A percentile compares a stretch with the other conserved stretches of the same genome.
Conservation (phyloP, 1,284 basidiomycete species). For the Chiua sp. region DNA sequence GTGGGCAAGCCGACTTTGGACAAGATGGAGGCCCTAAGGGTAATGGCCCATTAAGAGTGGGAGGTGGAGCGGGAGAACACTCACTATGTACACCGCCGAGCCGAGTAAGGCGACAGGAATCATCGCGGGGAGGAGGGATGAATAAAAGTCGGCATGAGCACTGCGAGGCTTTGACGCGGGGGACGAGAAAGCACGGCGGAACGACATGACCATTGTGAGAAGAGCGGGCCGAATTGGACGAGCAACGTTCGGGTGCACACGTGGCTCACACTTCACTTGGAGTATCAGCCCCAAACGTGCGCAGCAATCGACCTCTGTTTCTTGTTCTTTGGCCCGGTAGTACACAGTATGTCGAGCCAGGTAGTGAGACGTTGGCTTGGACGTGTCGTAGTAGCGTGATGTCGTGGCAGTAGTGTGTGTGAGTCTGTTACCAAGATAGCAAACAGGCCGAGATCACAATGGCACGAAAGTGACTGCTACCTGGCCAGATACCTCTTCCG, state of each 20-base stretch:
- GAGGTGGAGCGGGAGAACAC: not conserved
- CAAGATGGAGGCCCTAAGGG: constrained; percentile 63
- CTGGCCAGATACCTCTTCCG: not conserved
- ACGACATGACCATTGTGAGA: constrained; percentile 6
- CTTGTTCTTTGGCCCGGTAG: too few species aligned
- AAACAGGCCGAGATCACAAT: constrained; percentile 10
- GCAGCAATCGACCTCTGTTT: too few species aligned
- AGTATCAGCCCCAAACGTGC: not conserved
- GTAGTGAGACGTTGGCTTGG: not conserved
- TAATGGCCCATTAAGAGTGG: constrained; percentile 10
- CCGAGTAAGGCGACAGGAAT: constrained; percentile 76
- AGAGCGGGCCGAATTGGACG: too few species aligned
- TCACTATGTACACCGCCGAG: constrained; percentile 76
- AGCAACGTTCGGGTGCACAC: not conserved
- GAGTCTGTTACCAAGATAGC: constrained; percentile 19
- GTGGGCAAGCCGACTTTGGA: constrained; percentile 65
- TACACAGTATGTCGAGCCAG: not conserved
- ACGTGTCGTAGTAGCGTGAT: not conserved
- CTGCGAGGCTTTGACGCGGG: constrained; percentile 36
- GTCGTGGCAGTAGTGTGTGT: constrained; percentile 8
- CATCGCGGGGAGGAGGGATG: constrained; percentile 74
- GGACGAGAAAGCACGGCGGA: constrained; percentile 20
- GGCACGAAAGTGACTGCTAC: not conserved
- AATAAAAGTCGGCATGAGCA: constrained; percentile 68
- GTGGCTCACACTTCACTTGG: not conserved